Conservation (phyloP, 2,329 filamentous ascomycete genomes). For the Laburnicola sp. region DNA sequence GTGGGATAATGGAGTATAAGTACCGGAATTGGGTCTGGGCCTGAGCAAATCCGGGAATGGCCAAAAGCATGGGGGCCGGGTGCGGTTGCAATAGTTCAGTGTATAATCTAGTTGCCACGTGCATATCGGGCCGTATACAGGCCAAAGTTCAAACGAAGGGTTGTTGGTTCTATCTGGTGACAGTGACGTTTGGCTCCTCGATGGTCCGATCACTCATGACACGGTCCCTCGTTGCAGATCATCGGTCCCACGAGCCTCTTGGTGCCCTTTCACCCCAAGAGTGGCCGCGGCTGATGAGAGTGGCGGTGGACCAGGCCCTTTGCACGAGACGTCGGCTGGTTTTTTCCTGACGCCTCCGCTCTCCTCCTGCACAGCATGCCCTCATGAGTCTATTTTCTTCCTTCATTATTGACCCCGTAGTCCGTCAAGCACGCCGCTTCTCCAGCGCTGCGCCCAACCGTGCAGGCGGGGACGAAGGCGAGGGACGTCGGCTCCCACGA, state of each 20-base stretch:
- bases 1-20: conserved; percentile 3
- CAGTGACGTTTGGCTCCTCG: not conserved
- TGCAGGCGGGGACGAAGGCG: conserved; percentile 17
- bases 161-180: not conserved
- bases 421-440: conserved; percentile 46
- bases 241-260: conserved; percentile 3
- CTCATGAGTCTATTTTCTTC: conserved; percentile 47
- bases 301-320: not conserved
- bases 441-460: conserved; percentile 31
- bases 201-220: not conserved
- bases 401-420: conserved; percentile 47
- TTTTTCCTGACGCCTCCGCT: not conserved
- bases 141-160: conserved; percentile 8
- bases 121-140: conserved; percentile 5
- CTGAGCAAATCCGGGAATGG: not conserved
- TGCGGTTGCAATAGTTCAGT: not conserved
- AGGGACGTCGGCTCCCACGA: too few species aligned
- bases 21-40: not conserved
- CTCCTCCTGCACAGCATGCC: conserved; percentile 19
- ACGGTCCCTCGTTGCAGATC: too few species aligned
- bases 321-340: conserved; percentile 5
- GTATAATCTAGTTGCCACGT: conserved; percentile 10
- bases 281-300: conserved; percentile 8
- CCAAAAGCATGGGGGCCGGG: conserved; percentile 8
- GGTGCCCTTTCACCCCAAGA: not conserved